Percentiles rank a stretch among this genome's conserved stretches.
Evolutionary conservation across 2,329 filamentous ascomycete species (phyloP).

Genomic region (Colletotrichum ledebouriae): DNA sequence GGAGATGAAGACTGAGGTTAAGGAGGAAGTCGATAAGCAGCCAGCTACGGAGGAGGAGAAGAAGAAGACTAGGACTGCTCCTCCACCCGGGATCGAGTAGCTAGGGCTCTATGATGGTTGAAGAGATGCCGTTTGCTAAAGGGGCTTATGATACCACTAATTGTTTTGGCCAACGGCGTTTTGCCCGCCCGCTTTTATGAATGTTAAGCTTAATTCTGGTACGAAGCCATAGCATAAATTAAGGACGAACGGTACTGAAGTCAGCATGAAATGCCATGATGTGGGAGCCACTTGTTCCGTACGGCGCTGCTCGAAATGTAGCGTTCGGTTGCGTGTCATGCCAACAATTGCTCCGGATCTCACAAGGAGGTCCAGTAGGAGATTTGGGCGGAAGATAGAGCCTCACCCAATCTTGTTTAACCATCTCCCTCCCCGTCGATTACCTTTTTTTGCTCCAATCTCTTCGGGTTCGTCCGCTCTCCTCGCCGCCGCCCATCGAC

Average conservation of each 20-base stretch:
- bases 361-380: no score
- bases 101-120: background rate
- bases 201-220: no score
- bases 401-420: no score
- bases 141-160: slow-evolving; percentile 39
- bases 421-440: no score
- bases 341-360: no score
- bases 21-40: slow-evolving; percentile 9
- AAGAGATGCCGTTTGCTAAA: background rate
- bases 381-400: no score
- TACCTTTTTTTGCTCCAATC: no score
- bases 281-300: no score
- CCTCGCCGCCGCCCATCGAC: no score
- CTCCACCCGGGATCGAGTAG: slow-evolving; percentile 7
- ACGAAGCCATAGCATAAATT: background rate
- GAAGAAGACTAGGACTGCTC: slow-evolving; percentile 3
- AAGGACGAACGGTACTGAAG: background rate
- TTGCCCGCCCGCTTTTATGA: background rate
- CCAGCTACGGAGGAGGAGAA: background rate
- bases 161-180: slow-evolving; percentile 3
- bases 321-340: no score
- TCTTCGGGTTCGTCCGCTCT: no score
- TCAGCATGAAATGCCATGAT: background rate
- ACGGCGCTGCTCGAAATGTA: no score
- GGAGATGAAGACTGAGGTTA: slow-evolving; percentile 11